Evolutionary conservation across 805 yeast species (phyloP).

Genomic region (Candida quercuum): DNA sequence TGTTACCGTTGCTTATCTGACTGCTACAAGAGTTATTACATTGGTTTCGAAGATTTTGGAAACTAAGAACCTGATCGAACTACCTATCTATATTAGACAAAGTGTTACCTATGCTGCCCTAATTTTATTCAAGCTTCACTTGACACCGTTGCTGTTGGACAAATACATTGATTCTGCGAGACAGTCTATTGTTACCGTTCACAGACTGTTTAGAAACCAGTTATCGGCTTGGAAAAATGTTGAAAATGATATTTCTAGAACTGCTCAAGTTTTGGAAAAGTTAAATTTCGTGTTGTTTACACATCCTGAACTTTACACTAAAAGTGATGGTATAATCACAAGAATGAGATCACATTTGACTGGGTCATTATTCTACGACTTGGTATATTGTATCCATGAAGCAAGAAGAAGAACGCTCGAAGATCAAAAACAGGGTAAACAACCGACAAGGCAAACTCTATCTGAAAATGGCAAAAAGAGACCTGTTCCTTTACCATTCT

Average conservation of each 20-base stretch:
- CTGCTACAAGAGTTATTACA: slow-evolving; percentile 80
- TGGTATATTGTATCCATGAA: slow-evolving; percentile 93
- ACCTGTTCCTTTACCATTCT: slow-evolving; percentile 70
- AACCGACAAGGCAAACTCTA: slow-evolving; percentile 25
- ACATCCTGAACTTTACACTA: slow-evolving; percentile 76
- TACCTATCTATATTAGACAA: slow-evolving; percentile 83
- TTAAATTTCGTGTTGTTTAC: slow-evolving; percentile 81
- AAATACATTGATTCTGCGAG: slow-evolving; percentile 81
- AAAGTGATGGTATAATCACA: slow-evolving; percentile 69
- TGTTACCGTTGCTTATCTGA: slow-evolving; percentile 72
- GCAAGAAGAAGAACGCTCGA: slow-evolving; percentile 69
- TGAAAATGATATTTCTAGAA: slow-evolving; percentile 84
- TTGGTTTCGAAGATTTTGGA: slow-evolving; percentile 68
- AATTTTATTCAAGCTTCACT: slow-evolving; percentile 72
- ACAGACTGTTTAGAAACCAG: slow-evolving; percentile 80
- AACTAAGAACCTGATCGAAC: slow-evolving; percentile 65
- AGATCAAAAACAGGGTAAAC: slow-evolving; percentile 27
- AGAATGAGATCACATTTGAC: slow-evolving; percentile 91
- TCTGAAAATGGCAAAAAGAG: slow-evolving; percentile 17
- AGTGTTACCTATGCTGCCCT: slow-evolving; percentile 79
- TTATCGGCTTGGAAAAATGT: slow-evolving; percentile 83
- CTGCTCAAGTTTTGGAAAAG: slow-evolving; percentile 87
- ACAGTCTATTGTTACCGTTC: slow-evolving; percentile 90
- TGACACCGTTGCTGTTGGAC: slow-evolving; percentile 64
- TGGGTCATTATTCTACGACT: slow-evolving; percentile 84